Evolutionary conservation across 2,329 filamentous ascomycete genomes (phyloP).

Genomic region (Pseudogymnoascus sp.): DNA sequence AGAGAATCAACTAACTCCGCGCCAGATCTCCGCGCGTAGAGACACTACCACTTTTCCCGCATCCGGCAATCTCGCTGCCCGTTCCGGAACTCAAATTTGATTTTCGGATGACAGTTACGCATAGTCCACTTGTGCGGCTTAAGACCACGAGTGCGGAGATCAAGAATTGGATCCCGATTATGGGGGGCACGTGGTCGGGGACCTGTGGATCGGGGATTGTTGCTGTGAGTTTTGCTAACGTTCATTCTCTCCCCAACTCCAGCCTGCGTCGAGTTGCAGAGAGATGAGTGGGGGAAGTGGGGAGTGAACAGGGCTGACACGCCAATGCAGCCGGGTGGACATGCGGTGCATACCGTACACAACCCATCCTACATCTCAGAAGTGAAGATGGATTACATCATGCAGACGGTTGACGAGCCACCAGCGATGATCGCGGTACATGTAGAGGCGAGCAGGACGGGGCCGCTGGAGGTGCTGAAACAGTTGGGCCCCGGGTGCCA

Average conservation of each 20-base stretch:
- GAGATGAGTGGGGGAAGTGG: constrained; percentile 16
- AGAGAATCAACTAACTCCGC: not conserved
- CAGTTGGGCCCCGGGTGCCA: constrained; percentile 21
- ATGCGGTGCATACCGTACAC: constrained; percentile 11
- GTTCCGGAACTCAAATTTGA: constrained; percentile 42
- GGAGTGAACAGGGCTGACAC: constrained; percentile 33
- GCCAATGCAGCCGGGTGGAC: constrained; percentile 26
- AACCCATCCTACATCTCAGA: not conserved
- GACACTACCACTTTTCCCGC: constrained; percentile 18
- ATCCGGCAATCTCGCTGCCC: constrained; percentile 38
- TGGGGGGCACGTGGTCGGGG: constrained; percentile 41
- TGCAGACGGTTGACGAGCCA: constrained; percentile 40
- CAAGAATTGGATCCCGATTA: constrained; percentile 44
- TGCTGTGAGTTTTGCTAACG: constrained; percentile 23
- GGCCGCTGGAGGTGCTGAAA: constrained; percentile 34
- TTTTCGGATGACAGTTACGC: constrained; percentile 42
- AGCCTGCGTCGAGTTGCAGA: constrained; percentile 12
- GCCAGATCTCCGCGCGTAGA: not conserved
- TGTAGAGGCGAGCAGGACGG: constrained; percentile 42
- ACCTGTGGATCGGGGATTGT: constrained; percentile 43
- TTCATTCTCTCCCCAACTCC: not conserved
- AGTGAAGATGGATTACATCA: constrained; percentile 43
- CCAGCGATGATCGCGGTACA: constrained; percentile 41
- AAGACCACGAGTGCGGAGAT: constrained; percentile 35
- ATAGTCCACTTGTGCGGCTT: constrained; percentile 38